A percentile compares a stretch with the other conserved stretches of the same genome.
Evolutionary conservation across 208 protist genomes (phyloP).

Genomic region (Leishmania turanica): DNA sequence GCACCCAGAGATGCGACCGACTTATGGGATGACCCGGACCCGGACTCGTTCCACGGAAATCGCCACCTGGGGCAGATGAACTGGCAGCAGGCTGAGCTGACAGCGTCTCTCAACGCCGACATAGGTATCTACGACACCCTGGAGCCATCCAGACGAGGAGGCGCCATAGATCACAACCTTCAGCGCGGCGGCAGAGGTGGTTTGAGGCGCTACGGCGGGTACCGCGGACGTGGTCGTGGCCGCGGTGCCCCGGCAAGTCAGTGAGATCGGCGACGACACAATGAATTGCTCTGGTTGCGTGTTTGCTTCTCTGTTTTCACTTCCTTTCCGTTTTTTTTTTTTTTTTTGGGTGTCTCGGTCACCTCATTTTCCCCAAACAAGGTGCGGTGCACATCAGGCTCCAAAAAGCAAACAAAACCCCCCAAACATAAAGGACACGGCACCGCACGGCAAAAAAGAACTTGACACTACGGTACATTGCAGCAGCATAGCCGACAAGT

Average conservation of each 20-base stretch:
- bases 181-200: slow-evolving; percentile 25
- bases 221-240: slow-evolving; percentile 18
- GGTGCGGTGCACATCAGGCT: neutral
- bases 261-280: neutral
- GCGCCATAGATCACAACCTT: slow-evolving; percentile 10
- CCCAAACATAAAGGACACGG: neutral
- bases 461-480: neutral
- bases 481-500: neutral
- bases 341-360: slow-evolving; percentile 15
- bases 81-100: slow-evolving; percentile 77
- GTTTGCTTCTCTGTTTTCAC: slow-evolving; percentile 9
- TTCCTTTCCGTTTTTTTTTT: slow-evolving; percentile 17
- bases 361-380: neutral
- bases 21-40: slow-evolving; percentile 84
- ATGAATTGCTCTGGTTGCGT: neutral
- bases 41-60: slow-evolving; percentile 72
- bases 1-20: slow-evolving; percentile 32
- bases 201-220: slow-evolving; percentile 6
- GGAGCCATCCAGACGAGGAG: slow-evolving; percentile 17
- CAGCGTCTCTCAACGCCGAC: slow-evolving; percentile 18
- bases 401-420: neutral
- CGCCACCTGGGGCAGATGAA: slow-evolving; percentile 62
- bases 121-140: slow-evolving; percentile 17
- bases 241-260: slow-evolving; percentile 6
- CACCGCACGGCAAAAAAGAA: neutral